Evolutionary conservation across 345 rosid genomes (phyloP).

Genomic region (Fremontodendron californicum): DNA sequence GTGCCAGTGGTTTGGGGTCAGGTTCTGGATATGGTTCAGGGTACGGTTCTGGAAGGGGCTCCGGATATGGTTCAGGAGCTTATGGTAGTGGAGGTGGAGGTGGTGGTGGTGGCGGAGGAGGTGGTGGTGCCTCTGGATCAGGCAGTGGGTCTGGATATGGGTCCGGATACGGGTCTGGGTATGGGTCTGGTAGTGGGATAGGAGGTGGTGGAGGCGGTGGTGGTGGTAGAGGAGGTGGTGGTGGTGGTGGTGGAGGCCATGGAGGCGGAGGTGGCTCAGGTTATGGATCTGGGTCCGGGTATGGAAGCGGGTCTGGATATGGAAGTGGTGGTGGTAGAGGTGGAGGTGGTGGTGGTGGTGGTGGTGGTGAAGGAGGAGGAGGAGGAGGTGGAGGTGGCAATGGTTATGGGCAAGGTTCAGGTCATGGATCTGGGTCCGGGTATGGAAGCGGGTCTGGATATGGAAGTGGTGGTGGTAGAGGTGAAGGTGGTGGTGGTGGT

Average conservation of each 20-base stretch:
- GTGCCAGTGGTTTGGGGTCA: neutral
- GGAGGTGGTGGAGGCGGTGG: conserved; percentile 27
- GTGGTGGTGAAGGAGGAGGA: neutral
- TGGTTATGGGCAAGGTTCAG: neutral
- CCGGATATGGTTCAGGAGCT: conserved; percentile 33
- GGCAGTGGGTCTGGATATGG: conserved; percentile 26
- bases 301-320: conserved; percentile 15
- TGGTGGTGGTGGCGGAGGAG: conserved; percentile 30
- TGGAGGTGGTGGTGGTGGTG: neutral
- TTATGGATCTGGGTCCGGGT: conserved; percentile 22
- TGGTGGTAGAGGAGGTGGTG: too few relatives aligned
- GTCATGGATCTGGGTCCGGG: conserved; percentile 12
- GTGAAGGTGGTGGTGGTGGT: neutral
- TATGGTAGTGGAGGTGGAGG: conserved; percentile 34
- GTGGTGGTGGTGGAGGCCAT: conserved; percentile 20
- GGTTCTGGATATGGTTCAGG: conserved; percentile 26
- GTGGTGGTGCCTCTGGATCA: conserved; percentile 21
- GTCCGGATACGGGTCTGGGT: conserved; percentile 27
- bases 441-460: conserved; percentile 8
- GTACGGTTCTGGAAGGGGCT: conserved; percentile 43
- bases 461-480: neutral
- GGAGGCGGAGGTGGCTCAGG: conserved; percentile 36
- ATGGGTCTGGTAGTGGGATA: too few relatives aligned
- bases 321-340: neutral
- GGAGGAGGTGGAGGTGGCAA: too few relatives aligned